These are phyloP conservation scores for Pseudocercospora macadamiae DNA, from an alignment of 2,329 filamentous ascomycete species.

Conservation along the genomic window DNA sequence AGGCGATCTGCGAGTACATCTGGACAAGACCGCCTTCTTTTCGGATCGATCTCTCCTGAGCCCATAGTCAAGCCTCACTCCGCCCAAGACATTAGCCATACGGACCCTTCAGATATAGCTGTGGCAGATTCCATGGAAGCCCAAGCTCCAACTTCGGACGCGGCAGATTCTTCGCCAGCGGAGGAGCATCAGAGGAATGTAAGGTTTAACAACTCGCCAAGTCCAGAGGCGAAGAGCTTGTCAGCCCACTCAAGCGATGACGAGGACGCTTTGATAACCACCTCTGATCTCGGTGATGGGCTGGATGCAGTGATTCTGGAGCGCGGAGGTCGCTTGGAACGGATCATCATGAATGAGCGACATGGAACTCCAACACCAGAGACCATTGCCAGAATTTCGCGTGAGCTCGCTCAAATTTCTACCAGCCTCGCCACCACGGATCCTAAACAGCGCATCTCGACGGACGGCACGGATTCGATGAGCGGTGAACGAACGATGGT, in stretches of 20 bases:
- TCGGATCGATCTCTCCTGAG: background rate
- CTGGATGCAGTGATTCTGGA: constrained; percentile 48
- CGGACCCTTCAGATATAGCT: background rate
- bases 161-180: background rate
- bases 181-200: constrained; percentile 3
- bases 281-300: constrained; percentile 40
- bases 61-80: constrained; percentile 2
- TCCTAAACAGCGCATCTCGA: constrained; percentile 2
- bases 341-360: constrained; percentile 44
- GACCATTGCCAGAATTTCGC: constrained; percentile 31
- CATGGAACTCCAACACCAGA: constrained; percentile 24
- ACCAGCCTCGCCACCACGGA: constrained; percentile 23
- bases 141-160: background rate
- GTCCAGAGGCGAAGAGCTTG: constrained; percentile 7
- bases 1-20: background rate
- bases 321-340: constrained; percentile 42
- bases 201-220: background rate
- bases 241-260: constrained; percentile 3
- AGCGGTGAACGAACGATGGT: constrained; percentile 19
- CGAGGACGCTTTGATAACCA: constrained; percentile 15
- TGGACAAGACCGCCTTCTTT: constrained; percentile 6
- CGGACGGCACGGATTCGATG: constrained; percentile 23
- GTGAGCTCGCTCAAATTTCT: constrained; percentile 32
- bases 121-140: background rate
- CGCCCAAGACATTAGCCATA: background rate